A percentile compares a stretch with the other conserved stretches of the same genome.
phyloP scores from a whole-genome alignment of 2,329 filamentous ascomycete genomes.

The Nannizziopsis arthrosporioides region DNA sequence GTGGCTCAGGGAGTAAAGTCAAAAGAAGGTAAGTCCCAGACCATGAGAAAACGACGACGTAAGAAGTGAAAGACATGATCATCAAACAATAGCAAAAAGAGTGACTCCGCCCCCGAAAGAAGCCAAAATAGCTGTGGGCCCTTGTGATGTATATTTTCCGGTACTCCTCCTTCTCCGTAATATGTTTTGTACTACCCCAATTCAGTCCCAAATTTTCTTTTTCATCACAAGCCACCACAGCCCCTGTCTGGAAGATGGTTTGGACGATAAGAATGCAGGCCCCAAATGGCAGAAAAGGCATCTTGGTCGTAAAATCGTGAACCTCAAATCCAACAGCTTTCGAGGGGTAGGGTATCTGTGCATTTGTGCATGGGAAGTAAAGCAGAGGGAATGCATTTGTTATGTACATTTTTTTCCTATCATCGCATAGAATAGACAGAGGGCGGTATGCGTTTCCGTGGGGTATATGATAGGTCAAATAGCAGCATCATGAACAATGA shows the following conservation, averaged over 20 bases:
- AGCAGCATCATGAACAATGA: background rate
- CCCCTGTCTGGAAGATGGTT: background rate
- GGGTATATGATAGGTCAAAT: background rate
- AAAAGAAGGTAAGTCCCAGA: too few species aligned
- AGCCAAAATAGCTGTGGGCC: background rate
- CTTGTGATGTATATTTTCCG: background rate
- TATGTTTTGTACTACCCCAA: background rate
- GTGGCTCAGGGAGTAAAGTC: too few species aligned
- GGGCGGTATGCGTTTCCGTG: background rate
- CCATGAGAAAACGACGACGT: background rate
- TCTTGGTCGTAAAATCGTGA: conserved; percentile 6
- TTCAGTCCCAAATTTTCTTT: background rate
- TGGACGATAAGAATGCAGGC: background rate
- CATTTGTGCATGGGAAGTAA: background rate
- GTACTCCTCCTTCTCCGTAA: conserved; percentile 1
- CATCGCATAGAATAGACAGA: background rate
- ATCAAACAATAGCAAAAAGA: background rate
- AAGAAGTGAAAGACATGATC: background rate
- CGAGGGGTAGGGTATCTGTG: background rate
- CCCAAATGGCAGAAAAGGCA: conserved; percentile 2
- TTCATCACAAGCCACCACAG: background rate
- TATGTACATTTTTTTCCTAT: conserved; percentile 5
- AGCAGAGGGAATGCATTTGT: background rate
- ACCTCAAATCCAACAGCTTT: conserved; percentile 3
- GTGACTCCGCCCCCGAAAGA: background rate